Percentiles rank a stretch among this genome's conserved stretches.
phyloP scores from a whole-genome alignment of 2,329 filamentous ascomycete species.

The Penicillium sp. region DNA sequence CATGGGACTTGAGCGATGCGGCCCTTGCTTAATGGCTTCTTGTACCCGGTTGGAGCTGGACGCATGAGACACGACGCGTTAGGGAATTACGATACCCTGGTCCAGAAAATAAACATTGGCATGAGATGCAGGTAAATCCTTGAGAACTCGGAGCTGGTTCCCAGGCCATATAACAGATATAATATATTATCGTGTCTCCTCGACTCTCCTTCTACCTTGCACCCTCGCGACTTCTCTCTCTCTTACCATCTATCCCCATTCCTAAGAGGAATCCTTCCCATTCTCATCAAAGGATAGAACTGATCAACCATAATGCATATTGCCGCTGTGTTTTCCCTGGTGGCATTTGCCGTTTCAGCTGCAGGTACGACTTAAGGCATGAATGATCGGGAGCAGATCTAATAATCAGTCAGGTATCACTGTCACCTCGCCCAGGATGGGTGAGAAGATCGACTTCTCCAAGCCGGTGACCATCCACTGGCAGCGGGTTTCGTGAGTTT shows the following conservation, averaged over 20 bases:
- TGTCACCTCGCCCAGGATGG: constrained; percentile 33
- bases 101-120: constrained; percentile 12
- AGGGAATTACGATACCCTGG: constrained; percentile 11
- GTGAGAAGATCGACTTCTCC: constrained; percentile 36
- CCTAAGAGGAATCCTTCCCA: neutral
- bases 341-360: constrained; percentile 28
- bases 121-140: constrained; percentile 5
- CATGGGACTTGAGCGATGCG: neutral
- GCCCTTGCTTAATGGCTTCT: constrained; percentile 3
- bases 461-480: constrained; percentile 38
- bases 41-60: constrained; percentile 15
- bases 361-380: constrained; percentile 22
- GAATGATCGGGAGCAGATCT: neutral
- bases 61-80: constrained; percentile 16
- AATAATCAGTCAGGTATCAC: constrained; percentile 26
- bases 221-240: neutral
- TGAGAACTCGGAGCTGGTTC: neutral
- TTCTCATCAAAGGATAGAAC: neutral
- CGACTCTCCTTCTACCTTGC: constrained; percentile 4
- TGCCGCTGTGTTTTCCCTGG: constrained; percentile 21
- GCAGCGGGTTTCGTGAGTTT: constrained; percentile 34
- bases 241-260: neutral
- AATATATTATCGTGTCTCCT: constrained; percentile 4
- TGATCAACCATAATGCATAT: constrained; percentile 27
- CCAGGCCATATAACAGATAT: constrained; percentile 5